Conservation (phyloP, 129 eudicot species). For the Smallanthus sonchifolius region DNA sequence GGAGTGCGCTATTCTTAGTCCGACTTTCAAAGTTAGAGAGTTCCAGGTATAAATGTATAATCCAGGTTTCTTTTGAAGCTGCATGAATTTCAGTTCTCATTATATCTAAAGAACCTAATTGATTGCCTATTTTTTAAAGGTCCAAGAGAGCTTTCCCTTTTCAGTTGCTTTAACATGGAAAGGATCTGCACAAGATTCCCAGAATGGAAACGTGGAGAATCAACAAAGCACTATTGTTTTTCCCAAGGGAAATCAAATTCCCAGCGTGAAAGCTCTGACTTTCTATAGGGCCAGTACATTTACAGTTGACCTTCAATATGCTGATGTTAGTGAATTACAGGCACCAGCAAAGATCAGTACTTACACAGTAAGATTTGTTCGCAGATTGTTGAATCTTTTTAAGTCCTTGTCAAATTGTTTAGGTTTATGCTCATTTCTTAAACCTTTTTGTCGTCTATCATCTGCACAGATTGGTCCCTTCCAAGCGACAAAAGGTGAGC, state of each 20-base stretch:
- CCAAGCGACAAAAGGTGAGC: conserved; percentile 55
- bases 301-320: conserved; percentile 59
- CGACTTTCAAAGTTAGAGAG: conserved; percentile 74
- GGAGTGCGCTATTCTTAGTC: conserved; percentile 71
- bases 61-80: not conserved
- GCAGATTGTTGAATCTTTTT: not conserved
- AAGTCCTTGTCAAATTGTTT: not conserved
- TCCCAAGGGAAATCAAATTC: conserved; percentile 72
- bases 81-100: not conserved
- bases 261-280: conserved; percentile 69
- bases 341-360: conserved; percentile 78
- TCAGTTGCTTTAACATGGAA: conserved; percentile 77
- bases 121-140: conserved; percentile 32
- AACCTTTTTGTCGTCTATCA: not conserved
- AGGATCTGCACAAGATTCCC: conserved; percentile 43
- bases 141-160: conserved; percentile 75
- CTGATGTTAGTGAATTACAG: conserved; percentile 63
- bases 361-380: conserved; percentile 45
- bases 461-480: conserved; percentile 66
- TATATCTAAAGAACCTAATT: not conserved
- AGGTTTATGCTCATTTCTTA: not conserved
- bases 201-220: conserved; percentile 44
- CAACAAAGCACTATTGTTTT: conserved; percentile 64
- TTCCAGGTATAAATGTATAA: conserved; percentile 64
- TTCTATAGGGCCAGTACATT: conserved; percentile 60